phyloP scores from a whole-genome alignment of 768 basidiomycete species.

The Lyophyllum semitale region DNA sequence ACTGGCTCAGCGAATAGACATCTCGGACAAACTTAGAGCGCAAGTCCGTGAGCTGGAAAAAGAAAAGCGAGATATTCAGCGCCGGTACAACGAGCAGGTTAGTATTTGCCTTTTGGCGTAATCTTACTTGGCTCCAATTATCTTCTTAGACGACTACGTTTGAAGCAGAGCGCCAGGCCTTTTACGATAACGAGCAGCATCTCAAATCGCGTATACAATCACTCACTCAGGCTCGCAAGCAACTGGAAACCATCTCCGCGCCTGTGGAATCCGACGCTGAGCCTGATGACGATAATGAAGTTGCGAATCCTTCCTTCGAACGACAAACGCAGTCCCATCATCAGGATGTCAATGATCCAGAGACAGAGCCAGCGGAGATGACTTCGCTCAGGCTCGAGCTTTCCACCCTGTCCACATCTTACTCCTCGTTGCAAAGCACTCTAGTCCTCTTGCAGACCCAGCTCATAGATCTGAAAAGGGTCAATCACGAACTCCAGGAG shows the following conservation, averaged over 20 bases:
- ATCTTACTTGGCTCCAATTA: constrained; percentile 15
- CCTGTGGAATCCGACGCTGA: constrained; percentile 43
- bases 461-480: constrained; percentile 82
- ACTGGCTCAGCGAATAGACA: constrained; percentile 78
- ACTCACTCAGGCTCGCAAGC: constrained; percentile 66
- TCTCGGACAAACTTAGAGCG: constrained; percentile 76
- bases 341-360: constrained; percentile 62
- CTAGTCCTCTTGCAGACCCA: constrained; percentile 84
- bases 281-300: constrained; percentile 36
- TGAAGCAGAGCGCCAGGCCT: constrained; percentile 89
- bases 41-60: constrained; percentile 87
- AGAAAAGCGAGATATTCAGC: constrained; percentile 81
- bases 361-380: constrained; percentile 85
- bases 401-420: constrained; percentile 83
- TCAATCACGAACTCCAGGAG: constrained; percentile 87
- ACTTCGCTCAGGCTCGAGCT: constrained; percentile 81
- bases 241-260: constrained; percentile 39
- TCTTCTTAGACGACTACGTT: constrained; percentile 73
- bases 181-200: constrained; percentile 93
- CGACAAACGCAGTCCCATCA: constrained; percentile 24
- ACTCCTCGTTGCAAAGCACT: constrained; percentile 81
- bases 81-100: constrained; percentile 90
- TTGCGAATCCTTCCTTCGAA: constrained; percentile 12
- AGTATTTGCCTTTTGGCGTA: constrained; percentile 5
- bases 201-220: constrained; percentile 89